Evolutionary conservation across 2,329 filamentous ascomycete genomes (phyloP), one percentile per base, ranked within the genome.

Genomic region (Claviceps sp.): DNA sequence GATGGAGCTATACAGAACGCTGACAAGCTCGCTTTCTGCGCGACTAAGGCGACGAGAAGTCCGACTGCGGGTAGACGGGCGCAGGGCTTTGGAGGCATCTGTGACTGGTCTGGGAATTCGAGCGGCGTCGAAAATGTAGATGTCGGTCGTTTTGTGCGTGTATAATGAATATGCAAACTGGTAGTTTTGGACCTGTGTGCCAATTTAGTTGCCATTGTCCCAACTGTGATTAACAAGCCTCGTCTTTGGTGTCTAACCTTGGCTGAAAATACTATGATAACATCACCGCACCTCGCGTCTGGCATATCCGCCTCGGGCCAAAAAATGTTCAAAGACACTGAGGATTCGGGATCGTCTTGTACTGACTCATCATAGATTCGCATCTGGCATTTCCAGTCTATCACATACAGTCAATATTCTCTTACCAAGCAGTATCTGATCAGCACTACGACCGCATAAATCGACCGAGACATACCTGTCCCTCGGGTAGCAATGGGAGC

Each of bases 321-420:
- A 62, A 93, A 91, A 48, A 86, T 77, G 54, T 74, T 76, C 52
- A 89, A 70, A 58, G 54, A 59, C 47, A 78, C 40, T 9, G 61
- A 61, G 1, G 64, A 67, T 13, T 64, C 61, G 26, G 60, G 55
- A 4, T 68, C 64, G 43, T 73, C 64, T 51, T 80, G 68, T 7
- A 72, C 66, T 4, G 78, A 80, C 11, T 68, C 61, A 61, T 89
- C 85, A 59, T 71, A 78, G 4, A 89, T 62, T 1, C 72, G 76
- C 37, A 88, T 68, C 22, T 74, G 74, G 54, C 75, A 77, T 64
- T 83, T 85, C 59, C 66, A 77, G 58, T 83, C 80, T 83, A 49
- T 1, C 3, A 26, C 48, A 54, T 52, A 36, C 52, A 54, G 53
- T 39, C 53, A 45, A 34, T 37, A 43, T 26, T 20, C 14, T n/a